Conservation (phyloP, 2,329 filamentous ascomycete species). For the Periconia digitata region DNA sequence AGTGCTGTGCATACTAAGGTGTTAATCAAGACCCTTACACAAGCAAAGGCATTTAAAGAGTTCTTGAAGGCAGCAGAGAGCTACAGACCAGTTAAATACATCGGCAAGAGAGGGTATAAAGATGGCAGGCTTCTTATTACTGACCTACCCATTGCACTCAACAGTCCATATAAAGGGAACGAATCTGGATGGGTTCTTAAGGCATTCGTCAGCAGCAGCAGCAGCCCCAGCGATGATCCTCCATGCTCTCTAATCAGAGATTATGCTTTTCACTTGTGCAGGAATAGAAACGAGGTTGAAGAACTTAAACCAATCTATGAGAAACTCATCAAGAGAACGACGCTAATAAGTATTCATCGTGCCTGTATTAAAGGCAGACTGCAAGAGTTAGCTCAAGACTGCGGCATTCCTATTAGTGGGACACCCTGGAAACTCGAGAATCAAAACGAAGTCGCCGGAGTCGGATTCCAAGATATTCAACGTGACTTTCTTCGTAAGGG, state of each 20-base stretch:
- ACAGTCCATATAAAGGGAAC: not conserved
- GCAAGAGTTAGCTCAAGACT: not conserved
- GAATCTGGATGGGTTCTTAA: constrained; percentile 16
- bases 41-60: constrained; percentile 6
- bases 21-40: not conserved
- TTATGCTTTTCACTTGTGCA: constrained; percentile 11
- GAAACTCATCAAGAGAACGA: not conserved
- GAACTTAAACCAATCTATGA: constrained; percentile 18
- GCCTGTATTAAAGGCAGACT: not conserved
- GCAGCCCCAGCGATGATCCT: not conserved
- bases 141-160: constrained; percentile 14
- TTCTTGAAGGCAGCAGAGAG: constrained; percentile 11
- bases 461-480: not conserved
- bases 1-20: constrained; percentile 13
- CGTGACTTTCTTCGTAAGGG: not conserved
- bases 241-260: not conserved
- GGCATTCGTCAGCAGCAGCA: constrained; percentile 18
- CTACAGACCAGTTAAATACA: constrained; percentile 2
- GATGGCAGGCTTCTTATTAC: constrained; percentile 8
- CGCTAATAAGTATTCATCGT: not conserved
- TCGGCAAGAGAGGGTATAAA: constrained; percentile 8
- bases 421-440: not conserved
- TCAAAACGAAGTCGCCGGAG: not conserved
- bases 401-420: not conserved
- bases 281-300: constrained; percentile 16